Base-by-base conservation (phyloP, 768 basidiomycete genomes). In the Calocybe indica region DNA sequence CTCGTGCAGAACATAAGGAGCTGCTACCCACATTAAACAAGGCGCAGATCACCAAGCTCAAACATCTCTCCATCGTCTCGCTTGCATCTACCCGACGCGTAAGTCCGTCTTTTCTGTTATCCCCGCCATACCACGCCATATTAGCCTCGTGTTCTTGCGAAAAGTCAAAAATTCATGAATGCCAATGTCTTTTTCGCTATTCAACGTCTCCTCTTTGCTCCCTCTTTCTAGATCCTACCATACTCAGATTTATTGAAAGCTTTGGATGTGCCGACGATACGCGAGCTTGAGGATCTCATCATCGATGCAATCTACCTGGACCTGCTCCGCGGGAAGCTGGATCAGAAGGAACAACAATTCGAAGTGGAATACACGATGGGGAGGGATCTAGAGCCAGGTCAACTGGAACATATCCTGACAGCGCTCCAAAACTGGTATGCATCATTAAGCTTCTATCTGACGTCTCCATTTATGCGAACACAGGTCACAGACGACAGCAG, bases 291-390 rank as follows among this genome's bases (percentile, higher is more conserved):
- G 64, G 94, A 97, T 66, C 81, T 97, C 53, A 89, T 98, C 61
- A 98, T 99, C 63, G 93, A 97, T 58, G 88, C 88, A 8, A 93
- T 97, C 64, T 98, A 97, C 67, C 81, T 89, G 36, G 88, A 91
- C 62, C 72, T 96, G 35, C 74, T 99, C 34, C 82, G 82, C 43
- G 95, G 92, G 7, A 92, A 90, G 60, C 83, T 99, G 42, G 92
- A 97, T 65, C 95, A 97, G 67, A 89, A 90, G 62, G 79, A 89
- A 56, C 80, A 83, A 53, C 85, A 92, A 54, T 74, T 98, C 49
- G 89, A 95, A 64, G 83, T 98, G 33, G 89, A 95, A 65, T 92
- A 91, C 59, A 90, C 88, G 0, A 84, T 93, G 74, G 95, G 95
- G 0, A 69, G 95, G 46, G 95, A 99, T 66, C 70, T 98, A n/a